These are phyloP conservation scores for Cardiospermum halicacabum DNA, from an alignment of 345 rosid genomes.

Conservation along the genomic window DNA sequence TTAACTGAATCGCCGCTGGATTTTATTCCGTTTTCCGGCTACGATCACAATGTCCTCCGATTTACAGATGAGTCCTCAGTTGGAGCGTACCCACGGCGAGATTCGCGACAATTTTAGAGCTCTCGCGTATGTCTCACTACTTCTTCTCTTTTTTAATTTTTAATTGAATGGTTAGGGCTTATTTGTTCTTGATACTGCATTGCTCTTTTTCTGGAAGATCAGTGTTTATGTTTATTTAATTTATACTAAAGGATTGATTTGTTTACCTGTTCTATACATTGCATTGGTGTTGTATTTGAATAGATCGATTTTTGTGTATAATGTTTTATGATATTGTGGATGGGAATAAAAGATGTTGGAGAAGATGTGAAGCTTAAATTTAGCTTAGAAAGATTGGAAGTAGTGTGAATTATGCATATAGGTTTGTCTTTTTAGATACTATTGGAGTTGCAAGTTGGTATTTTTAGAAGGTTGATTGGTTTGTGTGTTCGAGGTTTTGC, in stretches of 20 bases:
- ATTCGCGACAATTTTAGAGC: conserved; percentile 90
- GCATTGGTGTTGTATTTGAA: not conserved
- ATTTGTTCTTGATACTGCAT: not conserved
- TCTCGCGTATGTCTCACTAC: conserved; percentile 53
- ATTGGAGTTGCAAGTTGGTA: not conserved
- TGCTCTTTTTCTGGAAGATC: not conserved
- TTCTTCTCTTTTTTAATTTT: not conserved
- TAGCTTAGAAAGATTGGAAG: not conserved
- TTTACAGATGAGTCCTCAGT: conserved; percentile 73
- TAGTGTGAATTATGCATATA: not conserved
- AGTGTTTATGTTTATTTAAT: not conserved
- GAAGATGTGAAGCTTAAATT: conserved; percentile 3
- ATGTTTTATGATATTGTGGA: not conserved
- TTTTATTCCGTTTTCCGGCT: conserved; percentile 29
- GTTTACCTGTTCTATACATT: no score
- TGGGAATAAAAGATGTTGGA: not conserved
- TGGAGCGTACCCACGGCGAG: conserved; percentile 99
- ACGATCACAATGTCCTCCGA: conserved; percentile 43
- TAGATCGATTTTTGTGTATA: not conserved
- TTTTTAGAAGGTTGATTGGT: not conserved
- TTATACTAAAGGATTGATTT: no score
- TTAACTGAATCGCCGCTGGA: conserved; percentile 21
- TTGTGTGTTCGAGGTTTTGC: not conserved
- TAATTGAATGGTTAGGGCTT: not conserved
- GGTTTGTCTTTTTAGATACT: not conserved